Percentiles rank a stretch among this genome's conserved stretches.
Evolutionary conservation across 2,329 filamentous ascomycete genomes (phyloP).

Genomic region (Trichoderma breve): DNA sequence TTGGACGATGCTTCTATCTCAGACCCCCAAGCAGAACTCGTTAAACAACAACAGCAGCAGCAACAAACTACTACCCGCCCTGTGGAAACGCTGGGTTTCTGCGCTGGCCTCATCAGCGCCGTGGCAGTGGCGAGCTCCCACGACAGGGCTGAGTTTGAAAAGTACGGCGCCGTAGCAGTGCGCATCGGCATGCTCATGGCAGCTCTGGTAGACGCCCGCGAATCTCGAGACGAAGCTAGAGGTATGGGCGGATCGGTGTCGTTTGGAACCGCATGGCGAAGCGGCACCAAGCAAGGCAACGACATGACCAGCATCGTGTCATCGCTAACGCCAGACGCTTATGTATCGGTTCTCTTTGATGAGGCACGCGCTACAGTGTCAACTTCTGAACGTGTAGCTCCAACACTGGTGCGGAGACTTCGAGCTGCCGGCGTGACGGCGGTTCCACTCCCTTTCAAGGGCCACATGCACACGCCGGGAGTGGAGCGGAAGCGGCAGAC

Average conservation of each 20-base stretch:
- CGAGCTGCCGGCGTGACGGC: not conserved
- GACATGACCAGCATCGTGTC: not conserved
- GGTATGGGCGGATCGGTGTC: not conserved
- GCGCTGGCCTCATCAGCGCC: not conserved
- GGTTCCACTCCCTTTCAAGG: not conserved
- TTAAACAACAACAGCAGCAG: not conserved
- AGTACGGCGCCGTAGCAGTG: not conserved
- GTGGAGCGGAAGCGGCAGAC: not conserved
- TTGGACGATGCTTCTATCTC: not conserved
- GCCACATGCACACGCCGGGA: not conserved
- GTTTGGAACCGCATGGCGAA: not conserved
- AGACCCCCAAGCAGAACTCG: not conserved
- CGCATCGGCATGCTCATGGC: not conserved
- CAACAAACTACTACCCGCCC: not conserved
- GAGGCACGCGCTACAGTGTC: not conserved
- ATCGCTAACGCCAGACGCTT: not conserved
- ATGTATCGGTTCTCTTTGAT: not conserved
- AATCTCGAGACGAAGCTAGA: not conserved
- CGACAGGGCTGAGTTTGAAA: not conserved
- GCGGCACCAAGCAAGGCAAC: not conserved
- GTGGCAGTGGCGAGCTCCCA: not conserved
- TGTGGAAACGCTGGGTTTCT: not conserved
- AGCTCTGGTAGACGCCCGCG: not conserved
- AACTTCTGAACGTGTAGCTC: not conserved
- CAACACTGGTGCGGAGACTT: not conserved